These are phyloP conservation scores for Gleditsia sinensis DNA, from an alignment of 306 rosid genomes.

Conservation along the genomic window DNA sequence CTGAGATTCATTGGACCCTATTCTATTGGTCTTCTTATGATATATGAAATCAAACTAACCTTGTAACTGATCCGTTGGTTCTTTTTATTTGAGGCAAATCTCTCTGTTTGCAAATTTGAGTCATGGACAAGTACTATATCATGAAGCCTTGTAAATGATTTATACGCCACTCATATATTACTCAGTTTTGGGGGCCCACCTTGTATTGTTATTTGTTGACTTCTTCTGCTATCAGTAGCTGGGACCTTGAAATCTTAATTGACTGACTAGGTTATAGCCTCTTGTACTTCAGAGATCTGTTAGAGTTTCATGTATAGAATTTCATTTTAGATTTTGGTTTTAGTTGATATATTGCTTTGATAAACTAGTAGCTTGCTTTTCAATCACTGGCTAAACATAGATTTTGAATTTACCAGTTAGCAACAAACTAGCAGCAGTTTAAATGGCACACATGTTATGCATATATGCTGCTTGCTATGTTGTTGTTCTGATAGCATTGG, in stretches of 20 bases:
- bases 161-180: neutral
- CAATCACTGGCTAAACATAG: neutral
- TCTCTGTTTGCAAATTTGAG: neutral
- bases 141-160: neutral
- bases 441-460: neutral
- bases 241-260: neutral
- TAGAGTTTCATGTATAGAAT: neutral
- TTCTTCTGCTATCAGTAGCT: neutral
- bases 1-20: neutral
- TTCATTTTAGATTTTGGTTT: conserved; percentile 11
- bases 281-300: neutral
- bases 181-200: neutral
- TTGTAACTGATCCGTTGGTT: neutral
- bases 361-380: neutral
- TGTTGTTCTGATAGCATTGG: neutral
- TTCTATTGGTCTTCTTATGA: neutral
- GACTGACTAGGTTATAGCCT: neutral
- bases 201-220: neutral
- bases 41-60: neutral
- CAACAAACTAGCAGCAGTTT: too few relatives aligned
- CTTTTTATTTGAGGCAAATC: neutral
- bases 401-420: neutral
- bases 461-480: neutral
- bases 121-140: neutral
- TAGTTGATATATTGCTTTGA: neutral